phyloP scores from a whole-genome alignment of 192 early-diverging fungal genomes.

The Spinellus fusiger region DNA sequence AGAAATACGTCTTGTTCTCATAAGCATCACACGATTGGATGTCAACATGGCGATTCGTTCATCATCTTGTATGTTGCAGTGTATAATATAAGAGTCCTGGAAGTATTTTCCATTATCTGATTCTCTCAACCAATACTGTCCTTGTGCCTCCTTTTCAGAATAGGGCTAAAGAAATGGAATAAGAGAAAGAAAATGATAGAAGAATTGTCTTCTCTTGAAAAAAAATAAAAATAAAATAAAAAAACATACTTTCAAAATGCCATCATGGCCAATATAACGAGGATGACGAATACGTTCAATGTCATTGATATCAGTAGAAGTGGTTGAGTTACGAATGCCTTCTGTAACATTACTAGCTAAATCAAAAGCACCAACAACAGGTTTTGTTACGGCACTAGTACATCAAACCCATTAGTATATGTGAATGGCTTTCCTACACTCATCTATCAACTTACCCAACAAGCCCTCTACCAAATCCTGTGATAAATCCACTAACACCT shows the following conservation, averaged over 20 bases:
- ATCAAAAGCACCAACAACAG: slow-evolving; percentile 92
- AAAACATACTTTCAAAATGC: slow-evolving; percentile 51
- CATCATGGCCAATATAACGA: slow-evolving; percentile 77
- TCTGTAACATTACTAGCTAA: slow-evolving; percentile 90
- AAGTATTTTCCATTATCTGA: slow-evolving; percentile 73
- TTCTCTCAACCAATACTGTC: slow-evolving; percentile 81
- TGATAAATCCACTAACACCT: slow-evolving; percentile 91
- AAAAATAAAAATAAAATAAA: background rate
- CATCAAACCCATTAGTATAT: background rate
- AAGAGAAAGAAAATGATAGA: background rate
- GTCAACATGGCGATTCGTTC: slow-evolving; percentile 86
- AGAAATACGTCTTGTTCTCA: slow-evolving; percentile 59
- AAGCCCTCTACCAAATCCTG: slow-evolving; percentile 89
- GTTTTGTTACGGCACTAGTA: slow-evolving; percentile 82
- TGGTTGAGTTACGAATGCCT: slow-evolving; percentile 93
- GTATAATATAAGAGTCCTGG: slow-evolving; percentile 80
- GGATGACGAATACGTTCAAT: slow-evolving; percentile 83
- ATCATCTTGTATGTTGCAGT: slow-evolving; percentile 74
- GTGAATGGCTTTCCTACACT: background rate
- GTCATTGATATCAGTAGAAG: slow-evolving; percentile 75
- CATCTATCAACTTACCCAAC: slow-evolving; percentile 59
- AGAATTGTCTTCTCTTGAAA: background rate
- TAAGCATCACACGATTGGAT: slow-evolving; percentile 68
- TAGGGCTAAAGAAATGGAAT: slow-evolving; percentile 42
- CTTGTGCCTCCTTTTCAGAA: slow-evolving; percentile 70